Evolutionary conservation across 345 rosid genomes (phyloP).

Genomic region (Draba incana): DNA sequence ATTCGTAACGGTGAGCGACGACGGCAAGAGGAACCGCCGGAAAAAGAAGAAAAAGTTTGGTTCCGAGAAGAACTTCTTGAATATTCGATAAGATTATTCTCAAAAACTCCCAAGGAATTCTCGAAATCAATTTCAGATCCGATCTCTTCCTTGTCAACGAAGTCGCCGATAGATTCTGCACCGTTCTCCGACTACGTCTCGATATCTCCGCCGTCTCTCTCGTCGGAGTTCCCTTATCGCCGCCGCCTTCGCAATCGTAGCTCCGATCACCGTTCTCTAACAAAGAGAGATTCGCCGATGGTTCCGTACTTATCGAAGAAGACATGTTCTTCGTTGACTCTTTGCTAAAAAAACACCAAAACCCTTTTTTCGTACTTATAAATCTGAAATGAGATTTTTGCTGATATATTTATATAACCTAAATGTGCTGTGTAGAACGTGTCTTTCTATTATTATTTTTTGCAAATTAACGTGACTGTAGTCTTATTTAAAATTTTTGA

Average conservation of each 20-base stretch:
- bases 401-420: not conserved
- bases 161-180: constrained; percentile 35
- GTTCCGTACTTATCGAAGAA: constrained; percentile 33
- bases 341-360: not conserved
- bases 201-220: constrained; percentile 22
- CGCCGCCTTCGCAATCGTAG: not conserved
- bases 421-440: too few relatives aligned
- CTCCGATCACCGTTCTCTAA: constrained; percentile 33
- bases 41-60: constrained; percentile 39
- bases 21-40: constrained; percentile 41
- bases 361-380: not conserved
- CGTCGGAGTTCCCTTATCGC: not conserved
- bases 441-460: too few relatives aligned
- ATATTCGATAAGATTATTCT: constrained; percentile 32
- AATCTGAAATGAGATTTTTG: constrained; percentile 2
- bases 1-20: constrained; percentile 31
- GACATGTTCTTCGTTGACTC: constrained; percentile 42
- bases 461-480: not conserved
- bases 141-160: constrained; percentile 42
- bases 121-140: constrained; percentile 41
- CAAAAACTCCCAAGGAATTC: constrained; percentile 34
- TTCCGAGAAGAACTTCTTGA: constrained; percentile 43
- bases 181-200: constrained; percentile 30
- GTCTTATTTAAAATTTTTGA: constrained; percentile 1
- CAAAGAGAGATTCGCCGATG: constrained; percentile 24